phyloP scores from a whole-genome alignment of 2,329 filamentous ascomycete genomes.

The Ophiognomonia clavigignenti-juglandacearum region DNA sequence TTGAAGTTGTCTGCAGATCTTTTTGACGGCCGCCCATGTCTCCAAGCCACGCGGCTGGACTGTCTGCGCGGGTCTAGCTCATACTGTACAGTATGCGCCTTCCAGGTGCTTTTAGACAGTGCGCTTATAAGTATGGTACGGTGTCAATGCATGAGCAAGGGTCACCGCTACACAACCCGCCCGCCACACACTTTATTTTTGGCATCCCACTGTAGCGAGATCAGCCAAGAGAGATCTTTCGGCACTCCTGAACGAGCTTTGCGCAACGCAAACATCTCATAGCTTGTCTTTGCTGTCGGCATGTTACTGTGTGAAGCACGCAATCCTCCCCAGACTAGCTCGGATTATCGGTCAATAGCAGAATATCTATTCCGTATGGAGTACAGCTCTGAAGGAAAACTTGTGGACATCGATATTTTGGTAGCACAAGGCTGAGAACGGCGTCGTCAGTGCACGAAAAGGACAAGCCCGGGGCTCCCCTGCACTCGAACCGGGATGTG shows the following conservation, averaged over 20 bases:
- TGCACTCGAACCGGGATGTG: conserved; percentile 2
- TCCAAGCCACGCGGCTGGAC: conserved; percentile 12
- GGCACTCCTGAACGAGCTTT: neutral
- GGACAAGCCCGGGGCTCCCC: neutral
- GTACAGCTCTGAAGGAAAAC: neutral
- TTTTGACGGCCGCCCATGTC: conserved; percentile 7
- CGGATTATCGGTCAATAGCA: no score
- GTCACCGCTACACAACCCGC: neutral
- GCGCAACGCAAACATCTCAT: neutral
- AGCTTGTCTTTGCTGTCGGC: neutral
- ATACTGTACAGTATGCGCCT: no score
- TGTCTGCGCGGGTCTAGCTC: neutral
- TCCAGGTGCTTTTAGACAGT: no score
- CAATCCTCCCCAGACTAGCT: no score
- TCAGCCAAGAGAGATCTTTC: neutral
- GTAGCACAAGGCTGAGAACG: neutral
- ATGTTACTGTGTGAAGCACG: neutral
- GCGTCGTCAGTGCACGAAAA: neutral
- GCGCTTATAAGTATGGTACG: neutral
- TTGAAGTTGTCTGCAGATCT: conserved; percentile 5
- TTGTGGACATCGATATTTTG: neutral
- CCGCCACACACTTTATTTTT: conserved; percentile 15
- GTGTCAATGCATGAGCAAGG: neutral
- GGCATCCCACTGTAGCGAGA: neutral
- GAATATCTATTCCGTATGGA: neutral